Conservation (phyloP, 2,329 filamentous ascomycete genomes). For the Verticillium dahliae region DNA sequence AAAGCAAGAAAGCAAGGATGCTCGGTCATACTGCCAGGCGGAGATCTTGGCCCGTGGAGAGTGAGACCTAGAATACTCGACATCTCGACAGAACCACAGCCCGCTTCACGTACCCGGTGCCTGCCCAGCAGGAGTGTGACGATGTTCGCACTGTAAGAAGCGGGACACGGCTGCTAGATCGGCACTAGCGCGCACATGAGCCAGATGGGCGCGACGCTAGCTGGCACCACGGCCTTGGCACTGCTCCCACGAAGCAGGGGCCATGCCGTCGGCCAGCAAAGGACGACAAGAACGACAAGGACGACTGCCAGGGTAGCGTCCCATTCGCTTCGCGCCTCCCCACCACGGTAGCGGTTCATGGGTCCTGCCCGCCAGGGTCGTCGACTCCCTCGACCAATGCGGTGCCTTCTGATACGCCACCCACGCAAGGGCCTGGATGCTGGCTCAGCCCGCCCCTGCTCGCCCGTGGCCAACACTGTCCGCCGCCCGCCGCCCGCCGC, state of each 20-base stretch:
- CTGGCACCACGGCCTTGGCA: neutral
- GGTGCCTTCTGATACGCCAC: neutral
- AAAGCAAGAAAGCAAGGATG: neutral
- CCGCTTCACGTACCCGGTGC: neutral
- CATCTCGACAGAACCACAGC: neutral
- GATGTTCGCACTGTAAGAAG: neutral
- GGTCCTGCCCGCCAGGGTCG: neutral
- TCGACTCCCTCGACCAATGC: neutral
- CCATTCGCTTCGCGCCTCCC: neutral
- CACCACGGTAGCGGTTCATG: neutral
- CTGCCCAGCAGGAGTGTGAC: neutral
- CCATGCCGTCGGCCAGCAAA: neutral
- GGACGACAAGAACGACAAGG: neutral
- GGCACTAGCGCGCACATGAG: neutral
- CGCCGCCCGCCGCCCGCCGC: neutral
- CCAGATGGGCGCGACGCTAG: neutral
- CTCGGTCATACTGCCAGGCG: neutral
- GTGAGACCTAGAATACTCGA: neutral
- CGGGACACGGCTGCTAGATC: neutral
- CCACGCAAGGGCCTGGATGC: neutral
- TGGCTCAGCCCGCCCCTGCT: neutral
- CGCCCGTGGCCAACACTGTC: neutral
- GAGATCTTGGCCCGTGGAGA: neutral
- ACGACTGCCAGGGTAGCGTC: neutral
- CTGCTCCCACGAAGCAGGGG: neutral